Evolutionary conservation across 192 early-diverging fungal genomes (phyloP), one percentile per base, ranked within the genome.

Genomic region (Linnemannia exigua): DNA sequence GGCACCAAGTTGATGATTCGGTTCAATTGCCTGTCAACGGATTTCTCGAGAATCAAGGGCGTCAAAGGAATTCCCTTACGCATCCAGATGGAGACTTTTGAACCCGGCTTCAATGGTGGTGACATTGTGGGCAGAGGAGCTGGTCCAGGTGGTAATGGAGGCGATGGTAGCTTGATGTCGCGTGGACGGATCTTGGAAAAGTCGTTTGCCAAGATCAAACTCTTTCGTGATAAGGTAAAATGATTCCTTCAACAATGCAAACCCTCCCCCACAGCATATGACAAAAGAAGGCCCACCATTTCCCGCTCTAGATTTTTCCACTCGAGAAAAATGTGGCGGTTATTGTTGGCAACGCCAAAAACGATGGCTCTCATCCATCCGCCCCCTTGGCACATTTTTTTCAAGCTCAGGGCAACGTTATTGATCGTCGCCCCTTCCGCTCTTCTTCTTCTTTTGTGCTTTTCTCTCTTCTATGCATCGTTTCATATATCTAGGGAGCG

Each of bases 41-140:
- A 96, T 73, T 96, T 96, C 83, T 94, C 93, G 58, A 82, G 93
- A n/a, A 93, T 96, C 80, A 96, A 96, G 87, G 95, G 94, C 47
- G 94, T 95, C 61, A 96, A 95, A 79, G 95, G 95, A 8, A 93
- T 95, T 38, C 93, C 93, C 33, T 87, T 96, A 35, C 90, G 95
- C 15, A 82, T 91, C 16, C 88, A 91, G 47, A 88, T 89, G 11
- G 88, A 84, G 71, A 79, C 54, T 1, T n/a, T 58, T 31, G 50
- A 58, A 14, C 25, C 1, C 28, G 28, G 14, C 28, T 63, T 31
- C 8, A 14, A 31, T n/a, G 47, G 58, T 46, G 72, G 68, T 6
- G 75, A 82, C 19, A 77, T 61, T 31, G 28, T 12, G 12, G 58
- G 58, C 9, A 28, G 28, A 63, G 58, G 58, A 63, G 11, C 58